phyloP scores from a whole-genome alignment of 2,329 filamentous ascomycete species.

The Colletotrichum cordylinicola region DNA sequence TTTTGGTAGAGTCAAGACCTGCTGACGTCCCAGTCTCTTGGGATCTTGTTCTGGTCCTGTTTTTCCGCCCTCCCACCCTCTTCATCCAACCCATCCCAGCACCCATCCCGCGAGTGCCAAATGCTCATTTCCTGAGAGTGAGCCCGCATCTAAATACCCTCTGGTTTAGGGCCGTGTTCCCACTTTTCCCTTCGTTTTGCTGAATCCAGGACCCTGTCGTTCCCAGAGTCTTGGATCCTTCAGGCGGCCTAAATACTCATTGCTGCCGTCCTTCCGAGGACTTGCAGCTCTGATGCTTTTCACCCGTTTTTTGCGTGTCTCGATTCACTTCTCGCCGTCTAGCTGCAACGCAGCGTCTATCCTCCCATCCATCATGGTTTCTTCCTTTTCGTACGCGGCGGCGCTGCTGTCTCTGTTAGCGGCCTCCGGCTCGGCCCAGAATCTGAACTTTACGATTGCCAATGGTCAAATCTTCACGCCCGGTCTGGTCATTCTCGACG shows the following conservation, averaged over 20 bases:
- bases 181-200: slow-evolving; percentile 9
- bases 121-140: slow-evolving; percentile 15
- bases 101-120: background rate
- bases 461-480: slow-evolving; percentile 74
- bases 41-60: background rate
- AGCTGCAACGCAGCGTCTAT: background rate
- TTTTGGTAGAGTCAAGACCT: background rate
- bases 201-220: slow-evolving; percentile 3
- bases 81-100: background rate
- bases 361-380: slow-evolving; percentile 1
- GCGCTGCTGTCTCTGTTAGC: slow-evolving; percentile 33
- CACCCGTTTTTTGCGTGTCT: background rate
- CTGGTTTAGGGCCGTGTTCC: slow-evolving; percentile 7
- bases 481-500: slow-evolving; percentile 70
- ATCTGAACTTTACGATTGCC: slow-evolving; percentile 66
- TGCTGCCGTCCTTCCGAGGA: background rate
- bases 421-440: slow-evolving; percentile 32
- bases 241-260: slow-evolving; percentile 14
- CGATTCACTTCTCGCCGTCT: background rate
- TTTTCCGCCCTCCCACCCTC: background rate
- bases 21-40: background rate
- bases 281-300: slow-evolving; percentile 7
- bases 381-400: slow-evolving; percentile 3
- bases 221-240: slow-evolving; percentile 11
- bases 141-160: slow-evolving; percentile 2